These are phyloP conservation scores for Ammopiptanthus mongolicus DNA, from an alignment of 306 rosid species.

Conservation along the genomic window DNA sequence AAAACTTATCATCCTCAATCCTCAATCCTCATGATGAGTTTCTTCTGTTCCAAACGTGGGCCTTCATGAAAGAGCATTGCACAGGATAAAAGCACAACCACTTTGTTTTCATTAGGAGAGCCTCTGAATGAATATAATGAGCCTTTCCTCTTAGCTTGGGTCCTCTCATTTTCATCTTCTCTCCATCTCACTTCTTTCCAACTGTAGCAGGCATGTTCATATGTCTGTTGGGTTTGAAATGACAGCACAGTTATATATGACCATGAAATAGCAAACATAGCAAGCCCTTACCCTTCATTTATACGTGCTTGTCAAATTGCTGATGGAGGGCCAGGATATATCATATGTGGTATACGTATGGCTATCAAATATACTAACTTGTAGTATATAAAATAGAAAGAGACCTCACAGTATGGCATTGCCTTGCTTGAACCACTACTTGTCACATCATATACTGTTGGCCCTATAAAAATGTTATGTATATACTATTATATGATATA, in stretches of 20 bases:
- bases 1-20: background rate
- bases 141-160: conserved; percentile 45
- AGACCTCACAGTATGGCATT: background rate
- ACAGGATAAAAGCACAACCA: conserved; percentile 23
- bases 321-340: background rate
- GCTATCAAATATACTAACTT: background rate
- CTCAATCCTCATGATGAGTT: conserved; percentile 38
- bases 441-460: background rate
- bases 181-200: conserved; percentile 33
- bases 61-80: conserved; percentile 20
- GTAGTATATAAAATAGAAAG: background rate
- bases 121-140: conserved; percentile 35
- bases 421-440: background rate
- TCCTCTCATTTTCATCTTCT: conserved; percentile 29
- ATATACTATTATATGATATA: too few species aligned
- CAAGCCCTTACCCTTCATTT: conserved; percentile 26
- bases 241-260: conserved; percentile 21
- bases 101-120: conserved; percentile 37
- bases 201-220: conserved; percentile 52
- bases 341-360: background rate
- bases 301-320: conserved; percentile 8
- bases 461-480: background rate
- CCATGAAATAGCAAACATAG: background rate
- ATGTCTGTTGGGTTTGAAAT: conserved; percentile 59
- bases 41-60: conserved; percentile 41